phyloP scores from a whole-genome alignment of 176 grass and related monocot genomes.

The Zea mays region DNA sequence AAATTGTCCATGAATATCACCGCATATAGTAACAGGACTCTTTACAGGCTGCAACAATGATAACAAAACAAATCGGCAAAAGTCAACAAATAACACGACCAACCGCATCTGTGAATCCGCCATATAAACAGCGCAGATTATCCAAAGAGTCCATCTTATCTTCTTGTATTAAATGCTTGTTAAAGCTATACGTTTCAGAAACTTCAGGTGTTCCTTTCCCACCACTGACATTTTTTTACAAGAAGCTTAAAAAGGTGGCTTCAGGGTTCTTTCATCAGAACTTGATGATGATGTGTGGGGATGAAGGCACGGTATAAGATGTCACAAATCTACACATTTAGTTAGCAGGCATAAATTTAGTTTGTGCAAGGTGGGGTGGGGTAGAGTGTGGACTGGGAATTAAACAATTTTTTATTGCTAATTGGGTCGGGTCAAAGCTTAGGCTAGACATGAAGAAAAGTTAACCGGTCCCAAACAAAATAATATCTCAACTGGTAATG shows the following conservation, averaged over 20 bases:
- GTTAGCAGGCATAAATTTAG: neutral
- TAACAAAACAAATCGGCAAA: conserved; percentile 1
- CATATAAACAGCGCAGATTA: too few species aligned
- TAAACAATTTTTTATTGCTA: neutral
- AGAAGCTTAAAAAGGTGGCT: neutral
- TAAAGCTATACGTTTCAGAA: too few species aligned
- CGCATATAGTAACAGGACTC: conserved; percentile 94
- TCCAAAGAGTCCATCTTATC: too few species aligned
- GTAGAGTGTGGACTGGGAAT: neutral
- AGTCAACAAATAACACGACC: too few species aligned
- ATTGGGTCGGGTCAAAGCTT: neutral
- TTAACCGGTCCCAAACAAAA: neutral
- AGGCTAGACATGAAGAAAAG: neutral
- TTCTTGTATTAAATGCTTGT: too few species aligned
- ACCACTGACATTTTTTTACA: too few species aligned
- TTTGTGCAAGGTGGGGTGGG: neutral
- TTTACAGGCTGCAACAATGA: conserved; percentile 76
- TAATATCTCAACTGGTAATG: neutral
- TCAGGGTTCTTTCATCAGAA: neutral
- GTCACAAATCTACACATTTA: neutral
- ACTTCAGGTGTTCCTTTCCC: too few species aligned
- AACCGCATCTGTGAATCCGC: too few species aligned
- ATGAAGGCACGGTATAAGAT: neutral
- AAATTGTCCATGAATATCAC: conserved; percentile 99
- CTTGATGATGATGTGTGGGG: neutral